phyloP scores from a whole-genome alignment of 179 eudicot genomes.

The Beta corolliflora region DNA sequence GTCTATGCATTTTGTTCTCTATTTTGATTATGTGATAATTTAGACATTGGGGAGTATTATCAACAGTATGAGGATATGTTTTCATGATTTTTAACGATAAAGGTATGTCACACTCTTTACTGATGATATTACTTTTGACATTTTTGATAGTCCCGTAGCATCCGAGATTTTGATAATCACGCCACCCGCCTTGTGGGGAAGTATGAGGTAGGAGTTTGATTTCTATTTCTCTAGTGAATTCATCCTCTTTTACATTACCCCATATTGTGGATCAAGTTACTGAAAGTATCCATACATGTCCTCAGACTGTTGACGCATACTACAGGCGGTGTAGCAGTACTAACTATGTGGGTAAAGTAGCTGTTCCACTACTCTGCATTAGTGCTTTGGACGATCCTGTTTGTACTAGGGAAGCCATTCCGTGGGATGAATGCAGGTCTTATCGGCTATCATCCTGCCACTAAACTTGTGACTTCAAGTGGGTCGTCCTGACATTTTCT shows the following conservation, averaged over 20 bases:
- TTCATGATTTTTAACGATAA: background rate
- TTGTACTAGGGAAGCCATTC: slow-evolving; percentile 94
- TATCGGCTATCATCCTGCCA: slow-evolving; percentile 1
- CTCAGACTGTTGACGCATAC: slow-evolving; percentile 89
- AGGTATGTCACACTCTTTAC: slow-evolving; percentile 7
- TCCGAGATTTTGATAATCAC: slow-evolving; percentile 90
- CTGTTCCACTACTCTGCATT: slow-evolving; percentile 91
- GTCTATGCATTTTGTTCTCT: slow-evolving; percentile 1
- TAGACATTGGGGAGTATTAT: background rate
- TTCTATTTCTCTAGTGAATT: slow-evolving; percentile 18
- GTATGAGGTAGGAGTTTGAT: slow-evolving; percentile 58
- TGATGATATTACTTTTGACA: slow-evolving; percentile 19
- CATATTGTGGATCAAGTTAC: slow-evolving; percentile 16
- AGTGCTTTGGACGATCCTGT: slow-evolving; percentile 96
- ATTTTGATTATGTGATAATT: background rate
- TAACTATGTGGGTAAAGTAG: slow-evolving; percentile 62
- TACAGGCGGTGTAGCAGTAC: slow-evolving; percentile 82
- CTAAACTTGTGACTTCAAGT: slow-evolving; percentile 9
- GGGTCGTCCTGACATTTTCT: slow-evolving; percentile 11
- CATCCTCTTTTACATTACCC: background rate
- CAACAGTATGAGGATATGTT: background rate
- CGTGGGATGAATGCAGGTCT: slow-evolving; percentile 99
- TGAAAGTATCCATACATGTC: slow-evolving; percentile 25
- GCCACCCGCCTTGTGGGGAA: slow-evolving; percentile 88
- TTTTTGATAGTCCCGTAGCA: slow-evolving; percentile 67